Conservation (phyloP, 2,329 filamentous ascomycete genomes). For the Diaporthe australafricana region DNA sequence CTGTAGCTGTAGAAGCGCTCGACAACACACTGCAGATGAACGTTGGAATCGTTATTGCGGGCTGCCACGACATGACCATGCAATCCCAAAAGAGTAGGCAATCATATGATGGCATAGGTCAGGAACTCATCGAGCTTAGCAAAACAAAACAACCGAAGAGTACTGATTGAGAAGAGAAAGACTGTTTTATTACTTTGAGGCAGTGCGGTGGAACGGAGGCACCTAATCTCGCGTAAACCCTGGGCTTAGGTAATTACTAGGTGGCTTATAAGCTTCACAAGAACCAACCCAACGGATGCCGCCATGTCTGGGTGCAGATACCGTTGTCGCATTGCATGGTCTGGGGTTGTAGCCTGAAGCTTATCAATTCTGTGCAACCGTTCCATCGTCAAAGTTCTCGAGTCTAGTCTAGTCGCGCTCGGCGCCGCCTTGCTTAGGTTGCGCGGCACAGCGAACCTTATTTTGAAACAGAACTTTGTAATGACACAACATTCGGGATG, state of each 20-base stretch:
- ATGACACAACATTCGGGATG: background rate
- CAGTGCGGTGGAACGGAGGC: conserved; percentile 7
- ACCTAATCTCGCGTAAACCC: conserved; percentile 15
- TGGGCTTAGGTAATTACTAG: conserved; percentile 14
- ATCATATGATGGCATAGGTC: background rate
- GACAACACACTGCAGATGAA: conserved; percentile 32
- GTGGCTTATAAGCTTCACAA: background rate
- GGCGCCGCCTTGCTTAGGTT: background rate
- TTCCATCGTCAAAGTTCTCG: background rate
- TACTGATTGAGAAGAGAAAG: background rate
- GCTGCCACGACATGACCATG: conserved; percentile 19
- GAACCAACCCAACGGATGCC: background rate
- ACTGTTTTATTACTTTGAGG: background rate
- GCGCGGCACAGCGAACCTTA: background rate
- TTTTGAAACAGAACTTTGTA: conserved; percentile 1
- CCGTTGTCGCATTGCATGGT: background rate
- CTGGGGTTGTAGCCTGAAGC: background rate
- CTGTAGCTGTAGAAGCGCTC: conserved; percentile 26
- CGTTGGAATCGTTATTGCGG: conserved; percentile 26
- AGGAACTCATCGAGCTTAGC: background rate
- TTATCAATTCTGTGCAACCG: conserved; percentile 2
- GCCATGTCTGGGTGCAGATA: background rate
- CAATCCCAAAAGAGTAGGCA: background rate
- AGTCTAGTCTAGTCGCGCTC: background rate
- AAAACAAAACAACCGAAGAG: background rate